These are phyloP conservation scores for Bondarzewia mesenterica DNA, from an alignment of 1,284 basidiomycete species.

Conservation along the genomic window DNA sequence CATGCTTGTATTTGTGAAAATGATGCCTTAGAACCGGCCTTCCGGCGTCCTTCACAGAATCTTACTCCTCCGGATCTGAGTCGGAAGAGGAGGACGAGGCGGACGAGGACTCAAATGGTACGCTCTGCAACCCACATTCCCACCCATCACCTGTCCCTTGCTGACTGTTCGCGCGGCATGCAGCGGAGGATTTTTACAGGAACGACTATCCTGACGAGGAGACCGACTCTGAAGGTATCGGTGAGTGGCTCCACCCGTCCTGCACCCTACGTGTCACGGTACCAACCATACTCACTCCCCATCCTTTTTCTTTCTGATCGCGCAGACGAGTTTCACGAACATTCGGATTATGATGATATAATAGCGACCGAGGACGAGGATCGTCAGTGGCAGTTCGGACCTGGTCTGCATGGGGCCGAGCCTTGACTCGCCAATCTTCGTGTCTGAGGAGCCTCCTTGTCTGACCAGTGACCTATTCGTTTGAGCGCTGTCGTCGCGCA, in stretches of 20 bases:
- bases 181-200: conserved; percentile 74
- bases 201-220: conserved; percentile 79
- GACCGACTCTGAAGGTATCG: conserved; percentile 35
- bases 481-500: no score
- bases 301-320: conserved; percentile 1
- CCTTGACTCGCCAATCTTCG: no score
- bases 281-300: neutral
- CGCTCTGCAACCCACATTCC: conserved; percentile 10
- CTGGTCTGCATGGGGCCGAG: no score
- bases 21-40: conserved; percentile 45
- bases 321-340: conserved; percentile 37
- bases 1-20: conserved; percentile 6
- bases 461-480: no score
- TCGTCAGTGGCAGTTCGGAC: conserved; percentile 4
- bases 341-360: conserved; percentile 24
- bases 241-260: conserved; percentile 21
- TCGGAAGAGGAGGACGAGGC: conserved; percentile 65
- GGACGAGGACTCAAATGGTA: conserved; percentile 77
- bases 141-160: conserved; percentile 1
- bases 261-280: neutral
- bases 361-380: conserved; percentile 14
- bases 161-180: neutral
- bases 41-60: conserved; percentile 37
- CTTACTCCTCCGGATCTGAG: conserved; percentile 48
- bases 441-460: no score